These are phyloP conservation scores for Salix suchowensis DNA, from an alignment of 345 rosid genomes.

Conservation along the genomic window DNA sequence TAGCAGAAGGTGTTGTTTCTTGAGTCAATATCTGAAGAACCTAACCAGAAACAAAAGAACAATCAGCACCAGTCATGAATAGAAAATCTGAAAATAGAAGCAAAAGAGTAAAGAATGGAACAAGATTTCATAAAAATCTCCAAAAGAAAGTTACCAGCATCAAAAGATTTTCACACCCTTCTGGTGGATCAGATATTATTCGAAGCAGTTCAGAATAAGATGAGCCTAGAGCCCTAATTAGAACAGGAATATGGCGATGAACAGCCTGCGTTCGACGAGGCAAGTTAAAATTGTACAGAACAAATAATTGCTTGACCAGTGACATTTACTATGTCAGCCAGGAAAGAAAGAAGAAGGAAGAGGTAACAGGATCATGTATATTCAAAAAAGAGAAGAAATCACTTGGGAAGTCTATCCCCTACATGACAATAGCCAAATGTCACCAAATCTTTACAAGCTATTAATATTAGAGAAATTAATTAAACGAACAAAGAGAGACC, in stretches of 20 bases:
- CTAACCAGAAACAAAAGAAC: slow-evolving; percentile 37
- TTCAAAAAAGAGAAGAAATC: background rate
- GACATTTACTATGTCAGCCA: background rate
- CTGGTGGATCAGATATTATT: slow-evolving; percentile 89
- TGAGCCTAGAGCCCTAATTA: slow-evolving; percentile 82
- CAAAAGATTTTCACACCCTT: slow-evolving; percentile 96
- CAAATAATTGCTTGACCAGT: background rate
- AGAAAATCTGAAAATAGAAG: slow-evolving; percentile 5
- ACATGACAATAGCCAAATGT: no score
- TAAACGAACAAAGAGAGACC: slow-evolving; percentile 32
- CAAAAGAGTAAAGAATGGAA: slow-evolving; percentile 7
- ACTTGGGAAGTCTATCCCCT: background rate
- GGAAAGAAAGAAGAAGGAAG: background rate
- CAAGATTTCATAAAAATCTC: slow-evolving; percentile 5
- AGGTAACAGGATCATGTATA: background rate
- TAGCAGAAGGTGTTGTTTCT: slow-evolving; percentile 65
- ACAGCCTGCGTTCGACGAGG: slow-evolving; percentile 53
- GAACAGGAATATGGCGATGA: slow-evolving; percentile 84
- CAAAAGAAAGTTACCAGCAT: slow-evolving; percentile 50
- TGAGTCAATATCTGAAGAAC: slow-evolving; percentile 92
- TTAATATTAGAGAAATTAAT: background rate
- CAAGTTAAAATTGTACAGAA: background rate
- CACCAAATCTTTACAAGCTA: no score
- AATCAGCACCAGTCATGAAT: slow-evolving; percentile 22
- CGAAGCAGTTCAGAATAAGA: slow-evolving; percentile 66